These are phyloP conservation scores for Colletotrichum gloeosporioides DNA, from an alignment of 2,329 filamentous ascomycete species.

Conservation along the genomic window DNA sequence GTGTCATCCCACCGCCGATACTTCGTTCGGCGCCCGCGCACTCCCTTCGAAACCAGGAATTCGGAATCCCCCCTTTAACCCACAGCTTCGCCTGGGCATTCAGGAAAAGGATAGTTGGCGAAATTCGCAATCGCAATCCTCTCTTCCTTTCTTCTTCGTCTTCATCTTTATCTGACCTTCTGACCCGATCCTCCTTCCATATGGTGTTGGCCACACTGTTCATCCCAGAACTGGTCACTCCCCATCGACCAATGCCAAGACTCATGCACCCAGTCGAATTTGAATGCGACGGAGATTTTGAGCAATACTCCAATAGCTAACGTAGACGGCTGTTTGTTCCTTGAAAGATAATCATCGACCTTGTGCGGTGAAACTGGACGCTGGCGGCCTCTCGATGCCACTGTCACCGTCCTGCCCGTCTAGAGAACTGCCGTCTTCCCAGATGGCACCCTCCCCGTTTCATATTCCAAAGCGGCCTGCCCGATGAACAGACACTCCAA, in stretches of 20 bases:
- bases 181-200: background rate
- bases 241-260: background rate
- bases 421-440: background rate
- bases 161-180: background rate
- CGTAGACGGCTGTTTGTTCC: background rate
- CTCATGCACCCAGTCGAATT: background rate
- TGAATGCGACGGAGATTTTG: background rate
- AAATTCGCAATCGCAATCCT: accelerated
- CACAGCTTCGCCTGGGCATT: background rate
- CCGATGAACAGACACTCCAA: background rate
- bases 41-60: background rate
- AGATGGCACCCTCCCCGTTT: background rate
- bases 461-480: background rate
- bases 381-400: background rate
- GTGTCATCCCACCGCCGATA: background rate
- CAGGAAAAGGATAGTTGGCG: background rate
- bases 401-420: background rate
- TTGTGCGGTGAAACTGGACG: background rate
- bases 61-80: background rate
- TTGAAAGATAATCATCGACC: background rate
- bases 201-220: background rate
- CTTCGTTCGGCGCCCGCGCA: background rate
- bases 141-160: background rate
- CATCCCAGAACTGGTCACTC: background rate
- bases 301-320: background rate